Base-by-base conservation (phyloP, 208 protist species). In the Zelonia costaricensis region DNA sequence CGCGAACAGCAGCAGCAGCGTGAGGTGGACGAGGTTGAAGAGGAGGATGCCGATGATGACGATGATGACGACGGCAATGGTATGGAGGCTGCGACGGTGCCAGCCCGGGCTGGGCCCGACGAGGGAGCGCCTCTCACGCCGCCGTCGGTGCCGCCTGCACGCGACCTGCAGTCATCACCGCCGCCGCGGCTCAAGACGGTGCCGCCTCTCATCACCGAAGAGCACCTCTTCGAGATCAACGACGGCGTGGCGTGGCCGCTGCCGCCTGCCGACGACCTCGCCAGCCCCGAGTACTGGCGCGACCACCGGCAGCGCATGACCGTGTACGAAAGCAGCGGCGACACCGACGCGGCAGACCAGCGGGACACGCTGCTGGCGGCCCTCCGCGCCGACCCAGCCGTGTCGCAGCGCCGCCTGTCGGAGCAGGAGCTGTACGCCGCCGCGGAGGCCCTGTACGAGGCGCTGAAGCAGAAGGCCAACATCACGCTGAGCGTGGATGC, bases 181-280 rank as follows among this genome's bases (percentile, higher is more conserved):
- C 43, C 25, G 27, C 31, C 45, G 44, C 47, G 7, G 7, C 45
- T 70, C 4, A 46, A 23, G n/a, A 56, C 20, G 22, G 10, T 30
- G 6, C 65, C 46, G 0, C 73, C 76, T 4, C 78, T 67, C 47
- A 87, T 95, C 36, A 51, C 76, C 4, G 89, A 92, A 43, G 62
- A 48, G 12, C 90, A 95, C 55, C 74, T 95, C 30, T 95, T 95
- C 59, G 69, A 93, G 18, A 79, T 95, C 13, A 93, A 93, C 71
- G 90, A 95, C 44, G 90, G 76, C 27, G 70, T 93, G 6, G 58
- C 49, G 10, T 92, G 81, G 82, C 70, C 71, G 52, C 49, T 86
- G 43, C 90, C 90, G 27, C 82, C 88, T 23, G 4, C 54, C 1
- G 83, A 92, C 23, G 84, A 94, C 57, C 63, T 94, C n/a, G 73